Evolutionary conservation across 345 rosid species (phyloP).

Genomic region (Corchorus olitorius): DNA sequence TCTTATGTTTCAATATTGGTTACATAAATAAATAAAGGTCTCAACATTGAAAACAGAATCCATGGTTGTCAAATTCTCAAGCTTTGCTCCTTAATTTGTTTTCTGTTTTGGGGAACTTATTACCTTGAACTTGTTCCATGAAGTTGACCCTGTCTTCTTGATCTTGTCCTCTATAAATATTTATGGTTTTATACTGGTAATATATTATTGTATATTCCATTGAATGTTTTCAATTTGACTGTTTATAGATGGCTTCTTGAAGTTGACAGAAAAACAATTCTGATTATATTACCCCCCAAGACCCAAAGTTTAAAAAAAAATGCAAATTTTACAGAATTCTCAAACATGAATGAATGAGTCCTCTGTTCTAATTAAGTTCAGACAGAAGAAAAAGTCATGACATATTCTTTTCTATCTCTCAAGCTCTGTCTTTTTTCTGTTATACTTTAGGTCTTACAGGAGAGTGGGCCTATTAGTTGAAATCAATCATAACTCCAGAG

Average conservation of each 20-base stretch:
- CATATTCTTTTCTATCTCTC: too few relatives aligned
- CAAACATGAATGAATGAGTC: not conserved
- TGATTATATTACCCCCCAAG: not conserved
- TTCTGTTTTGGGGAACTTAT: not conserved
- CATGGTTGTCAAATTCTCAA: not conserved
- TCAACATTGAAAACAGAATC: not conserved
- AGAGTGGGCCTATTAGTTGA: slow-evolving; percentile 1
- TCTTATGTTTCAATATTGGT: slow-evolving; percentile 7
- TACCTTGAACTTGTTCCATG: not conserved
- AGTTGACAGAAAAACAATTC: not conserved
- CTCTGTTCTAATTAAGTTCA: too few relatives aligned
- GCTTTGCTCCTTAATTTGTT: not conserved
- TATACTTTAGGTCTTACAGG: slow-evolving; percentile 6
- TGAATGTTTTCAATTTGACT: not conserved
- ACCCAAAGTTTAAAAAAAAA: not conserved
- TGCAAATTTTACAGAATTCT: not conserved
- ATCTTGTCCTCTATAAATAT: not conserved
- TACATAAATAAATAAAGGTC: too few relatives aligned
- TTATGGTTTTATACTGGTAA: not conserved
- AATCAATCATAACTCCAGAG: not conserved
- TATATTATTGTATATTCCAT: not conserved
- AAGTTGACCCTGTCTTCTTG: slow-evolving; percentile 12
- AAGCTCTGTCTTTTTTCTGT: slow-evolving; percentile 2
- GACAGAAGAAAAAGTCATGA: too few relatives aligned
- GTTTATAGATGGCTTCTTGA: not conserved